Evolutionary conservation across 1,139 yeast species (phyloP).

Genomic region (Spathaspora sp.): DNA sequence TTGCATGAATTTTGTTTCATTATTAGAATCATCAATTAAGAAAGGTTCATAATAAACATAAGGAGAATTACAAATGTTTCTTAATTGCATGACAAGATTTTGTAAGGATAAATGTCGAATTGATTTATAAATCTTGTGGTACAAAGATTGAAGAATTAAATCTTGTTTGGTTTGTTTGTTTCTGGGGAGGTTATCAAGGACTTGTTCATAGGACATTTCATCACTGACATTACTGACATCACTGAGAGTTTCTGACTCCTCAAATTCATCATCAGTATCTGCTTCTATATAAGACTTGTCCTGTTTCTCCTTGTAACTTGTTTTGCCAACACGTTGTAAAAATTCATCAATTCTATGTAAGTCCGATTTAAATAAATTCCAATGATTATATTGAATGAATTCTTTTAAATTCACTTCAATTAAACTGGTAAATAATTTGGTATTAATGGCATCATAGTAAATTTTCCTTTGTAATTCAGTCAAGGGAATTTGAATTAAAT

Average conservation of each 20-base stretch:
- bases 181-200: constrained; percentile 2
- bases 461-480: constrained; percentile 61
- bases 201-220: constrained; percentile 11
- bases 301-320: constrained; percentile 8
- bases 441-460: constrained; percentile 59
- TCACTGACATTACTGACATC: too few relatives aligned
- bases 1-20: constrained; percentile 27
- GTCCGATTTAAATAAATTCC: constrained; percentile 19
- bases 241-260: constrained; percentile 3
- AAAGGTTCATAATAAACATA: constrained; percentile 82
- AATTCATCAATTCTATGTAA: constrained; percentile 38
- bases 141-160: constrained; percentile 18
- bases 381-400: constrained; percentile 35
- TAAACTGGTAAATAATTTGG: constrained; percentile 40
- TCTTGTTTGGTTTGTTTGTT: constrained; percentile 15
- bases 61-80: constrained; percentile 85
- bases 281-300: constrained; percentile 21
- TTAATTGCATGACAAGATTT: constrained; percentile 76
- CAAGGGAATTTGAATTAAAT: constrained; percentile 70
- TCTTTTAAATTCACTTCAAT: constrained; percentile 48
- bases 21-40: constrained; percentile 22
- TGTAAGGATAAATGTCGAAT: constrained; percentile 40
- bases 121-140: constrained; percentile 19
- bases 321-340: constrained; percentile 22
- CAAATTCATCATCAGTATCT: constrained; percentile 24